phyloP scores from a whole-genome alignment of 2,329 filamentous ascomycete species.

The Fusarium xyrophilum region DNA sequence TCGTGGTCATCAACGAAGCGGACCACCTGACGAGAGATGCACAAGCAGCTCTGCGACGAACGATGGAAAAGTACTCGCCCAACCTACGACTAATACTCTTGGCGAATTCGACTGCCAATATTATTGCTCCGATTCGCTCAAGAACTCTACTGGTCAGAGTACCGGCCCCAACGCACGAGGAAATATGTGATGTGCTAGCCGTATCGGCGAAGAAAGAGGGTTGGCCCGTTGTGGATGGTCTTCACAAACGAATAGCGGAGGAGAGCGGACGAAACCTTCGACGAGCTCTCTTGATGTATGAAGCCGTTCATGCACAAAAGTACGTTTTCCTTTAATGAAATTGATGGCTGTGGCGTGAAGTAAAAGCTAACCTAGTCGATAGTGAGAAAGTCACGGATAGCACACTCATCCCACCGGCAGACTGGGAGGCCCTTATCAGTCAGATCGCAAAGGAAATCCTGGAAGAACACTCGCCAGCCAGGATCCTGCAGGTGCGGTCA shows the following conservation, averaged over 20 bases:
- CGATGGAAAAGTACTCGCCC: constrained; percentile 99
- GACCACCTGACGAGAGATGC: constrained; percentile 94
- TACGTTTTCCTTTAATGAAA: constrained; percentile 55
- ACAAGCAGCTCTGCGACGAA: constrained; percentile 90
- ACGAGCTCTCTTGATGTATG: constrained; percentile 92
- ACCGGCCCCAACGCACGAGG: constrained; percentile 81
- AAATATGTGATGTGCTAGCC: constrained; percentile 82
- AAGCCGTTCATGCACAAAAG: constrained; percentile 97
- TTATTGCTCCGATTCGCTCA: constrained; percentile 97
- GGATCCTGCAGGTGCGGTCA: constrained; percentile 85
- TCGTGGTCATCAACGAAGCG: constrained; percentile 98
- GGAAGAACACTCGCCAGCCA: constrained; percentile 87
- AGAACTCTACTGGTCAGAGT: constrained; percentile 91
- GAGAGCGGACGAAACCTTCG: constrained; percentile 92
- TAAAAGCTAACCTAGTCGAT: constrained; percentile 42
- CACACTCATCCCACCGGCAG: constrained; percentile 90
- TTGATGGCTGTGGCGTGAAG: background rate
- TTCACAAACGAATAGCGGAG: constrained; percentile 85
- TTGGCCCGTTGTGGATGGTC: constrained; percentile 75
- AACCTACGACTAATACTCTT: constrained; percentile 91
- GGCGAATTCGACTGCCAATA: constrained; percentile 96
- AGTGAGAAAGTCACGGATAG: constrained; percentile 90
- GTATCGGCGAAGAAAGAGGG: constrained; percentile 77
- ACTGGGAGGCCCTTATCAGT: constrained; percentile 92
- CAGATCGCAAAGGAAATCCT: constrained; percentile 94